These are phyloP conservation scores for Reutealis trisperma DNA, from an alignment of 345 rosid species.

Conservation along the genomic window DNA sequence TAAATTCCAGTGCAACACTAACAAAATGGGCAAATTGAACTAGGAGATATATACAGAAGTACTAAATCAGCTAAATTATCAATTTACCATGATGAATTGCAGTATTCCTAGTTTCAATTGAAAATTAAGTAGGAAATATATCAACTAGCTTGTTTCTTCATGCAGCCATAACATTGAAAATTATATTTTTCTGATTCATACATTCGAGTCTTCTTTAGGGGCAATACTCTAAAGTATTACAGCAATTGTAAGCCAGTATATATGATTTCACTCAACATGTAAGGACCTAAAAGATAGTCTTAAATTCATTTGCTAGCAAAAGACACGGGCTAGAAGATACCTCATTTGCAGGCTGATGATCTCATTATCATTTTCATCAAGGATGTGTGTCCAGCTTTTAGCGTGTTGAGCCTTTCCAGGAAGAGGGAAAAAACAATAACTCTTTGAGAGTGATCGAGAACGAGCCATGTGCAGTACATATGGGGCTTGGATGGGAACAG, in stretches of 20 bases:
- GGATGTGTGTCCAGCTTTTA: constrained; percentile 45
- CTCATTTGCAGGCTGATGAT: constrained; percentile 83
- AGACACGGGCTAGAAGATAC: constrained; percentile 41
- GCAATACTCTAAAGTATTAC: not conserved
- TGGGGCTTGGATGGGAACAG: constrained; percentile 62
- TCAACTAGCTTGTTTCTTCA: not conserved
- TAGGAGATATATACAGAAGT: not conserved
- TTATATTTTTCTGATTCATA: not conserved
- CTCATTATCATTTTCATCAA: constrained; percentile 59
- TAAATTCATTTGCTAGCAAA: constrained; percentile 4
- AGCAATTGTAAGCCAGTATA: not conserved
- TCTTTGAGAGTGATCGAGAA: constrained; percentile 40
- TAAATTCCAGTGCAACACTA: not conserved
- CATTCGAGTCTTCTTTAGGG: not conserved
- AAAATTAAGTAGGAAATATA: not conserved
- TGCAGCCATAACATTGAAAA: not conserved
- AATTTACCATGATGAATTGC: not conserved
- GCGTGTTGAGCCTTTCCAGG: constrained; percentile 45
- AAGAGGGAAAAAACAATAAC: constrained; percentile 65
- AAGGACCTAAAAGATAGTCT: not conserved
- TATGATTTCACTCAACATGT: not conserved
- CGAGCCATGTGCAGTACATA: constrained; percentile 53
- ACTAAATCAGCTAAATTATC: not conserved
- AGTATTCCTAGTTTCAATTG: not conserved
- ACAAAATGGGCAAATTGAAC: not conserved